phyloP scores from a whole-genome alignment of 352 stramenopile species.

The Phytophthora lateralis region DNA sequence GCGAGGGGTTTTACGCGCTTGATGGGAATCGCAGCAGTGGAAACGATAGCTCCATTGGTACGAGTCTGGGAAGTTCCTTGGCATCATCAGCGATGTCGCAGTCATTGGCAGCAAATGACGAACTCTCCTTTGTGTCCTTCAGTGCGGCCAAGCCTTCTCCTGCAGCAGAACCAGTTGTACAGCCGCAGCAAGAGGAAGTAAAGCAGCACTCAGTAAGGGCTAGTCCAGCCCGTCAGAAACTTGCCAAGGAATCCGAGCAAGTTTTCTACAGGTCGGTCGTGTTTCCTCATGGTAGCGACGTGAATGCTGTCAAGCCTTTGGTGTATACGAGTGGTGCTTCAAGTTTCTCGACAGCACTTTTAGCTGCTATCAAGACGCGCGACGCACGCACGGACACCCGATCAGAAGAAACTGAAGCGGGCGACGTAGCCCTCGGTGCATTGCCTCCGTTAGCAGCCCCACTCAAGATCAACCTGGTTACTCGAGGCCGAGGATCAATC shows the following conservation, averaged over 20 bases:
- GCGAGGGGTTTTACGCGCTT: conserved; percentile 1
- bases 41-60: conserved; percentile 4
- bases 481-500: conserved; percentile 21
- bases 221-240: not conserved
- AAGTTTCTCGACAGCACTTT: conserved; percentile 27
- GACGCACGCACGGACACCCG: conserved; percentile 24
- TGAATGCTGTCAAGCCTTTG: not conserved
- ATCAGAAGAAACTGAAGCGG: conserved; percentile 37
- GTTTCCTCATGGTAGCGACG: conserved; percentile 7
- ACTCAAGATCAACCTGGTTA: conserved; percentile 29
- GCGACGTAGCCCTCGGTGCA: conserved; percentile 28
- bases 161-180: not conserved
- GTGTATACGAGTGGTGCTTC: conserved; percentile 4
- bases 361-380: conserved; percentile 36
- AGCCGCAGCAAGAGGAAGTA: not conserved
- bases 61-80: conserved; percentile 19
- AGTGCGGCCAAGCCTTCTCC: conserved; percentile 14
- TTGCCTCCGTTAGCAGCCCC: conserved; percentile 22
- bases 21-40: conserved; percentile 6
- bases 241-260: conserved; percentile 1
- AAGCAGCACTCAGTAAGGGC: not conserved
- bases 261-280: conserved; percentile 14
- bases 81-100: conserved; percentile 22
- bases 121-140: conserved; percentile 39
- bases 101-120: conserved; percentile 25